phyloP scores from a whole-genome alignment of 768 basidiomycete genomes.

The Leccinellum luteum region DNA sequence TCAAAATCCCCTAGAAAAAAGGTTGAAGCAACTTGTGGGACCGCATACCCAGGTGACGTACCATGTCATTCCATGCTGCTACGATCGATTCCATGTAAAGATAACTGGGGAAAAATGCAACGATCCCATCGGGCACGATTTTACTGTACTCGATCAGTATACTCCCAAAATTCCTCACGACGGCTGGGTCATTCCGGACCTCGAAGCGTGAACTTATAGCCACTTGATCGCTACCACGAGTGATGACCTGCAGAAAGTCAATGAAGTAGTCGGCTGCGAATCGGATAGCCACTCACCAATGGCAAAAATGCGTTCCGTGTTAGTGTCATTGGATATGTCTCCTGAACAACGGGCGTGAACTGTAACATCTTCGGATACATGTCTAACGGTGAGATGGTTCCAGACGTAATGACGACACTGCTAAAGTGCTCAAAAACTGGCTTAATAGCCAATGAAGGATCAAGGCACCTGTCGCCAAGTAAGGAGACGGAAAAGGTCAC shows the following conservation, averaged over 20 bases:
- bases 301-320: slow-evolving; percentile 96
- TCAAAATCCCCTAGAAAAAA: slow-evolving; percentile 80
- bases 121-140: slow-evolving; percentile 96
- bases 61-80: slow-evolving; percentile 99
- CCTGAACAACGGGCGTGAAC: slow-evolving; percentile 95
- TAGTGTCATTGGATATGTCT: slow-evolving; percentile 97
- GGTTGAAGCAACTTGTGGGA: neutral
- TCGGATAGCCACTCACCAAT: slow-evolving; percentile 52
- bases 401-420: slow-evolving; percentile 97
- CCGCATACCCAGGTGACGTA: slow-evolving; percentile 36
- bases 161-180: slow-evolving; percentile 97
- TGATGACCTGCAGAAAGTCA: slow-evolving; percentile 70
- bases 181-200: slow-evolving; percentile 97
- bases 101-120: slow-evolving; percentile 99
- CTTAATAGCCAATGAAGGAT: slow-evolving; percentile 95
- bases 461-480: slow-evolving; percentile 70
- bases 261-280: neutral
- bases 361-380: slow-evolving; percentile 99
- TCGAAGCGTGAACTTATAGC: slow-evolving; percentile 98
- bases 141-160: slow-evolving; percentile 98
- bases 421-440: slow-evolving; percentile 98
- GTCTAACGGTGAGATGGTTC: slow-evolving; percentile 96
- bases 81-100: slow-evolving; percentile 99
- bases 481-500: slow-evolving; percentile 1
- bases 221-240: slow-evolving; percentile 96